A percentile compares a stretch with the other conserved stretches of the same genome.
Conservation (phyloP, 1,284 basidiomycete species). For the Ganoderma lingzhi region DNA sequence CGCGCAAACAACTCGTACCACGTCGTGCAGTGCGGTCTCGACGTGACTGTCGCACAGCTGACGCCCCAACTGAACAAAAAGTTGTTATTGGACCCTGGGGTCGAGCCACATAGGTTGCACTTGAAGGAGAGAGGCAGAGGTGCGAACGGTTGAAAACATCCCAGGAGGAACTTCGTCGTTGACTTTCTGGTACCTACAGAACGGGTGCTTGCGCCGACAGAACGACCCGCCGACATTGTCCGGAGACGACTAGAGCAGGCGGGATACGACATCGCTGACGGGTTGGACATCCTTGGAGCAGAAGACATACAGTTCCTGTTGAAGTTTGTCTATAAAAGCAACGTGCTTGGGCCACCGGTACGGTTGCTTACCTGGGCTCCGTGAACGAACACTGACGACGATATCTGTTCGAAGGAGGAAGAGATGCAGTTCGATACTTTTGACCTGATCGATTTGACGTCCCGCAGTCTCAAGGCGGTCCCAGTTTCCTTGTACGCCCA, state of each 20-base stretch:
- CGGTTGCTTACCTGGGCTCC: slow-evolving; percentile 37
- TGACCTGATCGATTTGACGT: slow-evolving; percentile 87
- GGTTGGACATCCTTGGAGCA: slow-evolving; percentile 81
- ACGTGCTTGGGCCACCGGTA: slow-evolving; percentile 72
- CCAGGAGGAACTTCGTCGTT: neutral
- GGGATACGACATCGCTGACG: slow-evolving; percentile 89
- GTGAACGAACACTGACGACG: neutral
- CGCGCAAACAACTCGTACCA: slow-evolving; percentile 80
- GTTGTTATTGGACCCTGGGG: slow-evolving; percentile 54
- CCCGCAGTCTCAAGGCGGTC: slow-evolving; percentile 87
- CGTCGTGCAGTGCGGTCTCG: slow-evolving; percentile 70
- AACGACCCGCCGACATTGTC: slow-evolving; percentile 89
- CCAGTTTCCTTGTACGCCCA: slow-evolving; percentile 91
- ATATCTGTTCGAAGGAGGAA: slow-evolving; percentile 58
- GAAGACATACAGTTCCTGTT: slow-evolving; percentile 89
- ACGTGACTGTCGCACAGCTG: slow-evolving; percentile 77
- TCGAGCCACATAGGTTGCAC: slow-evolving; percentile 79
- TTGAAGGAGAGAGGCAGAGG: slow-evolving; percentile 87
- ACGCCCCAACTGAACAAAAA: slow-evolving; percentile 71
- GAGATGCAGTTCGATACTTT: slow-evolving; percentile 80
- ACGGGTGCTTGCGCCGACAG: slow-evolving; percentile 81
- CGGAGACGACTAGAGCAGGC: slow-evolving; percentile 89
- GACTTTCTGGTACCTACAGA: slow-evolving; percentile 55
- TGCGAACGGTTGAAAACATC: slow-evolving; percentile 44
- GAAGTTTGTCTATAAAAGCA: slow-evolving; percentile 88